Base-by-base conservation (phyloP, 495 filamentous ascomycete genomes). In the Aspergillus cavernicola region DNA sequence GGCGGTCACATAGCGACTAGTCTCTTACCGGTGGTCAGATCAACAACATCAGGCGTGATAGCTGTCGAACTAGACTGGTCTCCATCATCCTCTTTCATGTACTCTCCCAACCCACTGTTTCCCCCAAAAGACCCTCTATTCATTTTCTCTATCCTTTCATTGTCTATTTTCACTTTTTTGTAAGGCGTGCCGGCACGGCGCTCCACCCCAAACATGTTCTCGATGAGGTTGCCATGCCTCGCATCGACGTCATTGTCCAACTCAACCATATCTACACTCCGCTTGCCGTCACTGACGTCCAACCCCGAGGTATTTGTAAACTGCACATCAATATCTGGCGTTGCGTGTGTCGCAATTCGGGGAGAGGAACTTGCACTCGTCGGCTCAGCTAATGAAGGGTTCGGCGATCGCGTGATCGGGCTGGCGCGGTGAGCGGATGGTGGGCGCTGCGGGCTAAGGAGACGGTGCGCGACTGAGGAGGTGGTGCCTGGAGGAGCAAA, bases 131-230 rank as follows among this genome's bases (percentile, higher is more conserved):
- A 61, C 0, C 62, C 39, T 1, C 66, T 64, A 5, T 68, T 69
- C 19, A 79, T 64, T 46, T 78, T 77, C 15, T 73, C 66, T 32
- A 55, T 53, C 24, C 52, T 35, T 12, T 50, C 46, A 2, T 68
- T 59, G 7, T 78, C 74, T 16, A 75, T 69, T 63, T 85, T 92
- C 35, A 84, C 66, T 41, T 81, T 83, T 66, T 91, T 93, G 49
- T 79, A 73, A 0, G 86, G 83, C 9, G 76, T 72, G 24, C 76
- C 73, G 23, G 70, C 69, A 2, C 90, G 85, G 12, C 83, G 71
- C 50, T 84, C 78, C 15, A 92, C 85, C 47, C 83, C 84, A 60
- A 92, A 86, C 59, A 91, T 68, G 26, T 80, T 74, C 63, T 92
- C 89, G 52, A 93, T 76, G 15, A 79, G 33, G 43, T 59, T 71